Percentiles rank a stretch among this genome's conserved stretches.
These are phyloP conservation scores for Cyberlindnera amylophila DNA, from an alignment of 805 yeast genomes.

Conservation along the genomic window DNA sequence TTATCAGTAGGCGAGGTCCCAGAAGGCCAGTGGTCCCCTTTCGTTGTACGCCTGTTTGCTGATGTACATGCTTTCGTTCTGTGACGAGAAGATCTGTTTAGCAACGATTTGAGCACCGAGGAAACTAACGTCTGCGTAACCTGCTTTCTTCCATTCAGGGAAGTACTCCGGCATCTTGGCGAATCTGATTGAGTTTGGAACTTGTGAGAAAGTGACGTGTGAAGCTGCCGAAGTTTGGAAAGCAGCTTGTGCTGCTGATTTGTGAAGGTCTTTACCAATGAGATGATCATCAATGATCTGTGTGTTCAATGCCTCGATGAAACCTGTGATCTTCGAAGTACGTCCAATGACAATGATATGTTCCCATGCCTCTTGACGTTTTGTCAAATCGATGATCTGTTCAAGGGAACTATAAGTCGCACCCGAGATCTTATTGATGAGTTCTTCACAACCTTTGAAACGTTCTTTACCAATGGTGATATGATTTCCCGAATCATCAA, in stretches of 20 bases:
- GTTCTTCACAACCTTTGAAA: slow-evolving; percentile 69
- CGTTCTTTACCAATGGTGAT: slow-evolving; percentile 85
- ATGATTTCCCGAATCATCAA: slow-evolving; percentile 52
- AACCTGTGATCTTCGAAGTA: slow-evolving; percentile 72
- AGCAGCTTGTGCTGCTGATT: slow-evolving; percentile 27
- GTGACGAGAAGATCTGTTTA: slow-evolving; percentile 70
- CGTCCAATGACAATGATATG: slow-evolving; percentile 76
- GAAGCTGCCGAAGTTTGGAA: slow-evolving; percentile 24
- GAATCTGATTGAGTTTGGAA: slow-evolving; percentile 68
- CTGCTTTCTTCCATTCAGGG: slow-evolving; percentile 85
- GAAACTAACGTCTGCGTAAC: slow-evolving; percentile 73
- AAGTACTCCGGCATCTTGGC: slow-evolving; percentile 85
- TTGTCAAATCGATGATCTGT: slow-evolving; percentile 62
- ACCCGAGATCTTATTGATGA: slow-evolving; percentile 52
- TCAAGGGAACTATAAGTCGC: slow-evolving; percentile 49
- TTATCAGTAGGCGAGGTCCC: slow-evolving; percentile 54
- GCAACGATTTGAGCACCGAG: slow-evolving; percentile 86
- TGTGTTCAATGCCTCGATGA: slow-evolving; percentile 63
- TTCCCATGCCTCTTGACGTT: slow-evolving; percentile 81
- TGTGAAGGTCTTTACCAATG: slow-evolving; percentile 33
- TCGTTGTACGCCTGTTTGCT: slow-evolving; percentile 69
- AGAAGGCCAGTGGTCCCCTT: slow-evolving; percentile 76
- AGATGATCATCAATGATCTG: slow-evolving; percentile 55
- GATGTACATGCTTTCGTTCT: slow-evolving; percentile 60
- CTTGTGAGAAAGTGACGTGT: slow-evolving; percentile 48